phyloP scores from a whole-genome alignment of 305 asterid species.

The Fraxinus floribunda region DNA sequence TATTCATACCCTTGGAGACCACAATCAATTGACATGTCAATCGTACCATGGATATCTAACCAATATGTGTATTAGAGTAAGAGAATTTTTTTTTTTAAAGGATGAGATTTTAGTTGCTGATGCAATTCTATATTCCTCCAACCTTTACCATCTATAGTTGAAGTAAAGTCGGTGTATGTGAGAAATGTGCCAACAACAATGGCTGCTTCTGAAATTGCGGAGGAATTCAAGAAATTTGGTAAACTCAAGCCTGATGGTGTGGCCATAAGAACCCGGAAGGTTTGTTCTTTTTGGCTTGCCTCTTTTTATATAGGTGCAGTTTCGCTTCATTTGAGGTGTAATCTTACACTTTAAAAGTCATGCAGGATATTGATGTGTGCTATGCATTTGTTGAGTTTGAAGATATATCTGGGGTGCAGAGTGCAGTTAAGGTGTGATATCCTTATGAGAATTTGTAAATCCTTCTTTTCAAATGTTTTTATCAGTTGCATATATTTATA shows the following conservation, averaged over 20 bases:
- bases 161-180: slow-evolving; percentile 89
- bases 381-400: slow-evolving; percentile 96
- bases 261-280: slow-evolving; percentile 99
- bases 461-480: not conserved
- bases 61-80: not conserved
- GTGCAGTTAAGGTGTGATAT: slow-evolving; percentile 79
- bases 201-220: slow-evolving; percentile 89
- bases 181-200: slow-evolving; percentile 87
- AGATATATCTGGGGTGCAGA: slow-evolving; percentile 83
- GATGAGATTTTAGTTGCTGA: not conserved
- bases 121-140: slow-evolving; percentile 14
- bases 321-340: not conserved
- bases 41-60: not conserved
- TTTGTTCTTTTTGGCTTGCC: slow-evolving; percentile 30
- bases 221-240: slow-evolving; percentile 91
- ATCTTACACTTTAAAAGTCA: slow-evolving; percentile 7
- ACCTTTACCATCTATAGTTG: slow-evolving; percentile 49
- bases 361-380: slow-evolving; percentile 94
- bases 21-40: not conserved
- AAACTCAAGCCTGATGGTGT: slow-evolving; percentile 82
- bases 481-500: not conserved
- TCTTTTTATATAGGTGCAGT: not conserved
- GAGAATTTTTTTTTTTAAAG: not conserved
- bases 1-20: not conserved
- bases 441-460: slow-evolving; percentile 1